These are phyloP conservation scores for Clarireedia monteithiana DNA, from an alignment of 2,329 filamentous ascomycete genomes.

Conservation along the genomic window DNA sequence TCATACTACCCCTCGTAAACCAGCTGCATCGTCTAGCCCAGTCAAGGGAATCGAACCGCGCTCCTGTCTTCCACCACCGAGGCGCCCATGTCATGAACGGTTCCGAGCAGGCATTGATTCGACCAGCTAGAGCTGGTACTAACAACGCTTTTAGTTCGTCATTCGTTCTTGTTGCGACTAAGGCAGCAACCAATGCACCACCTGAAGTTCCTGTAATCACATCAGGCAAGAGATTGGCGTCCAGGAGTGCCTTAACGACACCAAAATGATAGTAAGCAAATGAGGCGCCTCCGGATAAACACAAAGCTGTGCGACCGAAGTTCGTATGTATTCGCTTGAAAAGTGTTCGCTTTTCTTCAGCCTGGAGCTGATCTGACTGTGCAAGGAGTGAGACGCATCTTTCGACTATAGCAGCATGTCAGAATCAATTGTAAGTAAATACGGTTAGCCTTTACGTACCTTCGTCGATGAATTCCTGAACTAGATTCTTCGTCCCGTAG, in stretches of 20 bases:
- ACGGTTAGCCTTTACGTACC: constrained; percentile 36
- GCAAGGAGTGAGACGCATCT: constrained; percentile 59
- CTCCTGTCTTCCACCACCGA: constrained; percentile 88
- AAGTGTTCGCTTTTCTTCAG: constrained; percentile 68
- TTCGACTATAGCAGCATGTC: constrained; percentile 43
- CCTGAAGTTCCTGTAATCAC: constrained; percentile 97
- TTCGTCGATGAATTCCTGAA: constrained; percentile 86
- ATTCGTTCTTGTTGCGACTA: constrained; percentile 84
- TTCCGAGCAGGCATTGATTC: constrained; percentile 44
- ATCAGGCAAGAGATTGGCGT: constrained; percentile 77
- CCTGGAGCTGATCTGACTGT: constrained; percentile 56
- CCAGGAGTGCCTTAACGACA: constrained; percentile 80
- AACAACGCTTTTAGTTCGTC: constrained; percentile 81
- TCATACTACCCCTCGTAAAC: constrained; percentile 88
- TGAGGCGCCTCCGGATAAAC: constrained; percentile 83
- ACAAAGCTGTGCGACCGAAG: constrained; percentile 86
- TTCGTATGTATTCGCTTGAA: constrained; percentile 89
- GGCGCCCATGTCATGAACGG: constrained; percentile 65
- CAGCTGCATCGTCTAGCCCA: constrained; percentile 82
- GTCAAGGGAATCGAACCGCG: constrained; percentile 85
- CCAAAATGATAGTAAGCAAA: constrained; percentile 98
- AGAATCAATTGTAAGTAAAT: constrained; percentile 4
- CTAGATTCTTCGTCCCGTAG: constrained; percentile 90
- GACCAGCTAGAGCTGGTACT: constrained; percentile 26
- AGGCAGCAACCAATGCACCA: constrained; percentile 78